These are phyloP conservation scores for Xylariaceae sp. DNA, from an alignment of 2,329 filamentous ascomycete species.

Conservation along the genomic window DNA sequence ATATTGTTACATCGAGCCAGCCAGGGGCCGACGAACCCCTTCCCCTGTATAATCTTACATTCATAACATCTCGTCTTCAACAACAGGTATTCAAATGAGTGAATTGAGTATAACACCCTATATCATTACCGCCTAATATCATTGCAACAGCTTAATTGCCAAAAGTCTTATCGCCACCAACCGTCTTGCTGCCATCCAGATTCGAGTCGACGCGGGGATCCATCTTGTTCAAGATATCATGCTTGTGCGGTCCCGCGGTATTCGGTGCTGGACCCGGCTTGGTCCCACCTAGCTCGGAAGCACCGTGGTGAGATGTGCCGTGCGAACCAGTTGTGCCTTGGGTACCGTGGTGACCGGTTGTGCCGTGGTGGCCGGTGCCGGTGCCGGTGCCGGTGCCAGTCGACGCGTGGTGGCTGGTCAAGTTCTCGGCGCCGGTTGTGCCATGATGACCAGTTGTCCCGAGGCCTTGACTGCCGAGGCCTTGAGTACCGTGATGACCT, in stretches of 20 bases:
- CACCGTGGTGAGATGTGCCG: slow-evolving; percentile 21
- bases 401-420: too few species aligned
- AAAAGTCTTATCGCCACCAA: slow-evolving; percentile 48
- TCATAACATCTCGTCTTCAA: background rate
- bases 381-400: too few species aligned
- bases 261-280: slow-evolving; percentile 38
- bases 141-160: slow-evolving; percentile 36
- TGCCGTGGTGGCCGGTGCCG: slow-evolving; percentile 18
- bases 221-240: slow-evolving; percentile 48
- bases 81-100: too few species aligned
- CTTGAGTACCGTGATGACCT: too few species aligned
- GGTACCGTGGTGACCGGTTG: slow-evolving; percentile 25
- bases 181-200: slow-evolving; percentile 49
- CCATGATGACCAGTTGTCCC: too few species aligned
- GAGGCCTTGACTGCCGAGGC: too few species aligned
- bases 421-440: too few species aligned
- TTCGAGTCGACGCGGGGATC: slow-evolving; percentile 53
- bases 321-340: slow-evolving; percentile 24
- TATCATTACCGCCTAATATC: background rate
- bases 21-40: background rate
- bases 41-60: background rate
- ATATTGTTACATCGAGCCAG: background rate
- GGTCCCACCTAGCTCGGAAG: slow-evolving; percentile 23
- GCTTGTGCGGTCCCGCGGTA: slow-evolving; percentile 49
- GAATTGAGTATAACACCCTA: slow-evolving; percentile 25